These are phyloP conservation scores for Hyphopichia khmerensis DNA, from an alignment of 1,139 yeast genomes.

Conservation along the genomic window DNA sequence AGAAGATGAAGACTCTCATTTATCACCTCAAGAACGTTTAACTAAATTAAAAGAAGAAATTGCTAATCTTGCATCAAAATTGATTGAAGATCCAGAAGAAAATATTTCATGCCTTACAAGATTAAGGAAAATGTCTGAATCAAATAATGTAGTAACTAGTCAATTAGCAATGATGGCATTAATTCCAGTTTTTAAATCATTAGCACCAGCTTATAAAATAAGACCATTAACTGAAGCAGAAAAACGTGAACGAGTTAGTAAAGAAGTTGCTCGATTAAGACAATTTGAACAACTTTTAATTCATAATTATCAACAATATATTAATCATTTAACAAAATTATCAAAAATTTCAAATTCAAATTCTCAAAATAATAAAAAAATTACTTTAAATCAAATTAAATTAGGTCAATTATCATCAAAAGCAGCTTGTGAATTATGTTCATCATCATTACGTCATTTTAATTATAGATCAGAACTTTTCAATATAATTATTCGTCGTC, in stretches of 20 bases:
- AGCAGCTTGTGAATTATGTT: conserved; percentile 75
- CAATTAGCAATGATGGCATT: conserved; percentile 77
- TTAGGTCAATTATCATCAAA: conserved; percentile 63
- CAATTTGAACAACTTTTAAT: conserved; percentile 78
- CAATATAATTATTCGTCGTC: conserved; percentile 61
- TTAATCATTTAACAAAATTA: conserved; percentile 51
- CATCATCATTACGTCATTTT: conserved; percentile 70
- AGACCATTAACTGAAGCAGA: conserved; percentile 81
- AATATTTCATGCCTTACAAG: conserved; percentile 65
- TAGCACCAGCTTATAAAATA: conserved; percentile 86
- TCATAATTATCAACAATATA: conserved; percentile 64
- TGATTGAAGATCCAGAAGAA: conserved; percentile 91
- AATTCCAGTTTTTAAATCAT: conserved; percentile 78
- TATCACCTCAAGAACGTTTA: conserved; percentile 59
- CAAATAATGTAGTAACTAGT: conserved; percentile 65
- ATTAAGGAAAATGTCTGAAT: conserved; percentile 68
- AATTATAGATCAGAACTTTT: conserved; percentile 76
- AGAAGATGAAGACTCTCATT: conserved; percentile 45
- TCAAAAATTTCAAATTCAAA: conserved; percentile 41
- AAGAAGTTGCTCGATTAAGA: conserved; percentile 75
- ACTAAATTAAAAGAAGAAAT: conserved; percentile 73
- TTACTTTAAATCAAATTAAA: conserved; percentile 35
- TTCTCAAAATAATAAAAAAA: conserved; percentile 39
- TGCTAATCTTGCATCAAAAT: conserved; percentile 73
- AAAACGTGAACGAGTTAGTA: conserved; percentile 76